Conservation (phyloP, 2,329 filamentous ascomycete genomes). For the Venturia effusa region DNA sequence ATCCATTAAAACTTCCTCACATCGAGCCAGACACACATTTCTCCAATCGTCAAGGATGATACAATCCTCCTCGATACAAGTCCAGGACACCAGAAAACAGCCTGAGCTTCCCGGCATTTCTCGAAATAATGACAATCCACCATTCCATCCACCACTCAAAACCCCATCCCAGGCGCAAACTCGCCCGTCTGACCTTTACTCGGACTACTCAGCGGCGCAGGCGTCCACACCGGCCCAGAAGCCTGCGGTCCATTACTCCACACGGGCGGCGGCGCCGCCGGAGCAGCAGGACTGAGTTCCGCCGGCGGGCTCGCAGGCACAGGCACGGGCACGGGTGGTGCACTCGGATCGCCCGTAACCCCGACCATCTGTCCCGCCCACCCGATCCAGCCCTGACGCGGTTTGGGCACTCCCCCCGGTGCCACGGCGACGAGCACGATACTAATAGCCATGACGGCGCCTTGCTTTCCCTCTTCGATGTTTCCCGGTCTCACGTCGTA, state of each 20-base stretch:
- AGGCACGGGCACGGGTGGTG: too few species aligned
- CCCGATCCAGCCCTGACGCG: not conserved
- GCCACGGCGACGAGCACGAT: not conserved
- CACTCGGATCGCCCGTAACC: not conserved
- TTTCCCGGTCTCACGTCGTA: not conserved
- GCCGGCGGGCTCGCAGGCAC: not conserved
- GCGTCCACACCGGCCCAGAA: not conserved
- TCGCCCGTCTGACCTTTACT: not conserved
- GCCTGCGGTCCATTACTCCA: not conserved
- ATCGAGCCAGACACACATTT: too few species aligned
- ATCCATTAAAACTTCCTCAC: too few species aligned
- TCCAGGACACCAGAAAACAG: too few species aligned
- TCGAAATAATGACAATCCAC: too few species aligned
- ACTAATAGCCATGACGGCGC: not conserved
- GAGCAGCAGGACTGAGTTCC: not conserved
- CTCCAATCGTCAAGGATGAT: too few species aligned
- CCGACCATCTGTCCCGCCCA: not conserved
- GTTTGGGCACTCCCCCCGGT: not conserved
- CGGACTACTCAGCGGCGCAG: not conserved
- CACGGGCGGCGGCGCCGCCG: not conserved
- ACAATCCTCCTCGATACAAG: too few species aligned
- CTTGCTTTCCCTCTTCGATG: not conserved
- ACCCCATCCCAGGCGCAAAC: not conserved
- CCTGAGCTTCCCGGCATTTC: too few species aligned
- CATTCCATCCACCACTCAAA: too few species aligned